Conservation (phyloP, 768 basidiomycete species). For the Tricholoma hemisulphureum region DNA sequence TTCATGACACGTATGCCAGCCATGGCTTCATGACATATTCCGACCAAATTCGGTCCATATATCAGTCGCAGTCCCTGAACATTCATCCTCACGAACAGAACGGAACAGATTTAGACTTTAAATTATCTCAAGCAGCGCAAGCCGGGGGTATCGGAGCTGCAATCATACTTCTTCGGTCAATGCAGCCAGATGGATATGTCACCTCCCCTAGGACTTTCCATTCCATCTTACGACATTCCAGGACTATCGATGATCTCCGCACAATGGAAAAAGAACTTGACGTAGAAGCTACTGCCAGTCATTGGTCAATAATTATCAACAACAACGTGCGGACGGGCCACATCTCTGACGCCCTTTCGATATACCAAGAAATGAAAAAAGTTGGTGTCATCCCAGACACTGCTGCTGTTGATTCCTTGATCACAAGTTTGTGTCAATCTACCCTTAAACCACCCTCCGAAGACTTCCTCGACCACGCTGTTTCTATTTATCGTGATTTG, state of each 20-base stretch:
- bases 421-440: slow-evolving; percentile 47
- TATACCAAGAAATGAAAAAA: slow-evolving; percentile 48
- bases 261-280: slow-evolving; percentile 41
- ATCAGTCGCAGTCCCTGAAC: slow-evolving; percentile 28
- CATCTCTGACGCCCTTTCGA: slow-evolving; percentile 39
- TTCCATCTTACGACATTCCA: slow-evolving; percentile 44
- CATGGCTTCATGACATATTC: slow-evolving; percentile 36
- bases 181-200: slow-evolving; percentile 32
- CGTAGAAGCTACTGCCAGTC: slow-evolving; percentile 38
- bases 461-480: slow-evolving; percentile 48
- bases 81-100: slow-evolving; percentile 14
- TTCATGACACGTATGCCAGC: slow-evolving; percentile 45
- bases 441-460: slow-evolving; percentile 37
- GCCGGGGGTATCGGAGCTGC: slow-evolving; percentile 32
- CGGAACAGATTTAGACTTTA: slow-evolving; percentile 10
- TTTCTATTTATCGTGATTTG: slow-evolving; percentile 53
- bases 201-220: slow-evolving; percentile 31
- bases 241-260: slow-evolving; percentile 39
- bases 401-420: slow-evolving; percentile 51
- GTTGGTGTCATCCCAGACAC: slow-evolving; percentile 48
- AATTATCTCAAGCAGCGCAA: slow-evolving; percentile 18
- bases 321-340: slow-evolving; percentile 45
- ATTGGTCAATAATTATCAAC: slow-evolving; percentile 56
- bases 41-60: slow-evolving; percentile 37
- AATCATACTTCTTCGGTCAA: slow-evolving; percentile 32